Evolutionary conservation across 805 yeast genomes (phyloP), one percentile per base, ranked within the genome.

Genomic region (Wickerhamomyces xylosicus): DNA sequence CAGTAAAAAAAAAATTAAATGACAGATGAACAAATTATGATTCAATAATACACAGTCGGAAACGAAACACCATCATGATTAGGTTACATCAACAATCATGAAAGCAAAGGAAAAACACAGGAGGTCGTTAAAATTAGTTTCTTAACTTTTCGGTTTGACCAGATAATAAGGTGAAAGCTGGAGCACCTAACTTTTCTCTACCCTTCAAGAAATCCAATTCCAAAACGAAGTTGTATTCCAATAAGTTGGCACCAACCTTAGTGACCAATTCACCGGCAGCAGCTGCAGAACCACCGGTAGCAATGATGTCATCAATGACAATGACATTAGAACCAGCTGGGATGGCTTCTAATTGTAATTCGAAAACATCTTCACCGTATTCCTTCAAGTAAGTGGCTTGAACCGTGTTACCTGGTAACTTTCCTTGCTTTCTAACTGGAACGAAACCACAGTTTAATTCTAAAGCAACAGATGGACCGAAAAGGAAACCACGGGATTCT

Each of bases 181-280:
- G 94, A 34, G 92, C 86, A 41, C 69, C 72, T 52, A 92, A 77
- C 66, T 76, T 82, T 41, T 83, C 89, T 64, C 95, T 79, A 49
- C 98, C 99, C 57, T 87, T 81, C 59, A 92, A 75, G 75, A 90
- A 92, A 56, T 85, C 90, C 54, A 92, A 77, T 66, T 92, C 98
- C 85, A 92, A 77, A 35, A 92, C 85, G 57, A 92, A 92, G 47
- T 81, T 66, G 61, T 77, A 92, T 63, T 87, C 95, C 38, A 80
- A 58, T 39, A 89, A 72, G 43, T 79, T 72, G 44, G 80, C 95
- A 41, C 79, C 77, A 44, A 79, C 69, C 59, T 72, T 64, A 48
- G 58, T 56, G 37, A 86, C 82, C 47, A 92, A 72, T 55, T 85
- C 81, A 43, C 95, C 97, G 33, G 97, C 97, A 43, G 94, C 96